Base-by-base conservation (phyloP, 1,284 basidiomycete species). In the Cryptococcus amylolentus region DNA sequence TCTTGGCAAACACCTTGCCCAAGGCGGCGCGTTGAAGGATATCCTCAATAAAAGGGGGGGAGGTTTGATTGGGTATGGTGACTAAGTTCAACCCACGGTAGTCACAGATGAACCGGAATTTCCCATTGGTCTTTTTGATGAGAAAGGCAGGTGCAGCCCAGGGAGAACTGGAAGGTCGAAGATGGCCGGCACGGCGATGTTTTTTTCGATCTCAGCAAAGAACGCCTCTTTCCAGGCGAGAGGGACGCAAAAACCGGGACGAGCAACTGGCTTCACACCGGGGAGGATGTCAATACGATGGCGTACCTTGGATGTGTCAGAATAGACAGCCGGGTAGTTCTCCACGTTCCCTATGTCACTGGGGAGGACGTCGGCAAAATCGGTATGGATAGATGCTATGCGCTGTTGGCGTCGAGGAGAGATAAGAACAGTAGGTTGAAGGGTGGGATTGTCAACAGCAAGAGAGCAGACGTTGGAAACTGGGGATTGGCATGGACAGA, bases 51-150 rank as follows among this genome's bases (percentile, higher is more conserved):
- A 37, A 13, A 8, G 26, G 26, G 4, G 37, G n/a, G 13, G 48
- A 31, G 18, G 23, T 28, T 14, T 18, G 13, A 18, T 49, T 31
- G 26, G 12, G 31, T n/a, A 52, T 31, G 20, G 40, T 49, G 40
- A 42, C 39, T 9, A 12, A 23, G 45, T 44, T 23, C 6, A 41
- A 16, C 23, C 46, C 46, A n/a, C 45, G 44, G 20, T 47, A 51
- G 39, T 49, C 38, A 44, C n/a, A 37, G 31, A 35, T 47, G 45
- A 47, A 47, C 10, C 45, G 45, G 28, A 47, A 47, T 31, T 47
- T 47, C 8, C 45, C 45, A 18, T 37, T 31, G 26, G 12, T n/a
- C 16, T 46, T 46, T 8, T 14, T 23, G 27, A 46, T 23, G 1
- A 46, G 16, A 5, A 46, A 46, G 4, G 27, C 44, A 8, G 44